Percentiles rank a stretch among this genome's conserved stretches.
These are phyloP conservation scores for Leucosporidium scottii DNA, from an alignment of 768 basidiomycete genomes.

Conservation along the genomic window DNA sequence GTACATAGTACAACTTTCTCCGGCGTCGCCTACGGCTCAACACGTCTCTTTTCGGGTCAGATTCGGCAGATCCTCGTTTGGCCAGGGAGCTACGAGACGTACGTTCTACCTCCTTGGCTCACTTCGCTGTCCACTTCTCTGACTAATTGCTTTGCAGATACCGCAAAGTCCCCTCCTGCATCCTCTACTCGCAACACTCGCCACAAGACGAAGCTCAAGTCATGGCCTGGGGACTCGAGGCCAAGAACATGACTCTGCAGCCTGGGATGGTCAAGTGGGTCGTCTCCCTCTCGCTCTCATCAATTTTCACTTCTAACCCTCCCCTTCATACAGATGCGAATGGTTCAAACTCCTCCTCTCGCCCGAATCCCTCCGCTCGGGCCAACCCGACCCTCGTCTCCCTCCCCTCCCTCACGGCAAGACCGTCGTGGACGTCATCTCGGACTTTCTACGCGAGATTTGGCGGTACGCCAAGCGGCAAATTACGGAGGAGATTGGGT, in stretches of 20 bases:
- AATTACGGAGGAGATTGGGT: conserved; percentile 79
- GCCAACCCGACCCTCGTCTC: conserved; percentile 60
- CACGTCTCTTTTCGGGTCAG: conserved; percentile 64
- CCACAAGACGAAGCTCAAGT: conserved; percentile 60
- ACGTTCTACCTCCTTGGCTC: neutral
- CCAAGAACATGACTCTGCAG: conserved; percentile 68
- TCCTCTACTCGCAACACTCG: conserved; percentile 51
- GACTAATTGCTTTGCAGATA: neutral
- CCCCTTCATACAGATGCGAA: conserved; percentile 17
- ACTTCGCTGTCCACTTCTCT: conserved; percentile 7
- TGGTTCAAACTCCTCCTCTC: conserved; percentile 81
- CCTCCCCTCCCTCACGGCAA: conserved; percentile 75
- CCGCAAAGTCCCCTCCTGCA: conserved; percentile 62
- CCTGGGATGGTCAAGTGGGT: conserved; percentile 57
- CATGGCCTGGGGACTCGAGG: conserved; percentile 77
- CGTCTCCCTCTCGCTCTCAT: conserved; percentile 30
- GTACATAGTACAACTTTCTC: conserved; percentile 33
- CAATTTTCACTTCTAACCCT: neutral
- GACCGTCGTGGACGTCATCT: conserved; percentile 65
- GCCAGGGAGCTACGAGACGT: conserved; percentile 79
- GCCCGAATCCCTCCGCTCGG: conserved; percentile 67
- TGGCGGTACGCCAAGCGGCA: conserved; percentile 83
- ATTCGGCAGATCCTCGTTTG: conserved; percentile 79
- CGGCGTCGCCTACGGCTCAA: conserved; percentile 59
- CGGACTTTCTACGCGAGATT: conserved; percentile 72